Conservation (phyloP, 192 early-diverging fungal species). For the Entomortierella chlamydospora region DNA sequence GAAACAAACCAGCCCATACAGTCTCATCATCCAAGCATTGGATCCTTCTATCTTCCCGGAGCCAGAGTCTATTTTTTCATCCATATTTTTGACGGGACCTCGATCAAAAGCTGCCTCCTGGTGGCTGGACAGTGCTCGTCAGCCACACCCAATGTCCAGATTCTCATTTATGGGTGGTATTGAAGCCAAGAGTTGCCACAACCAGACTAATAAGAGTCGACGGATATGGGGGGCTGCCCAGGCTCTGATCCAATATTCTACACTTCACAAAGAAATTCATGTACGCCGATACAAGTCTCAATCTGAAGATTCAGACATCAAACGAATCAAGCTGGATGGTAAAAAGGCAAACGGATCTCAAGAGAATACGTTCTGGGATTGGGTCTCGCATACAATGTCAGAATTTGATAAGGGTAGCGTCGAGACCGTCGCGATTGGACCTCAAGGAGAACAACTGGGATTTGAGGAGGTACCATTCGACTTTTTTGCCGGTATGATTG, state of each 20-base stretch:
- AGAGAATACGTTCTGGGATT: slow-evolving; percentile 72
- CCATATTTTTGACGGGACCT: slow-evolving; percentile 43
- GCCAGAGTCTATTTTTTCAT: slow-evolving; percentile 54
- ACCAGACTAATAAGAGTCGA: not conserved
- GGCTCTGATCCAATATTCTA: slow-evolving; percentile 47
- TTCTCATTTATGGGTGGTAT: slow-evolving; percentile 77
- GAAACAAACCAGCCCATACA: slow-evolving; percentile 32
- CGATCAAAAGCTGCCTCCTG: slow-evolving; percentile 48
- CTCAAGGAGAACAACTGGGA: slow-evolving; percentile 22
- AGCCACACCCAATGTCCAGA: slow-evolving; percentile 58
- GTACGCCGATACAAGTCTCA: slow-evolving; percentile 17
- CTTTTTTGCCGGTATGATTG: slow-evolving; percentile 89
- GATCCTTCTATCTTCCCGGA: slow-evolving; percentile 45
- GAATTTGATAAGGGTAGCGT: slow-evolving; percentile 31
- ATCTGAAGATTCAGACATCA: slow-evolving; percentile 5
- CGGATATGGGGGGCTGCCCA: slow-evolving; percentile 11
- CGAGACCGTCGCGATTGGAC: slow-evolving; percentile 18
- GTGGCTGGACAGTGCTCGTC: slow-evolving; percentile 78
- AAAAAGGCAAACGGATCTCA: not conserved
- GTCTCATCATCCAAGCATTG: slow-evolving; percentile 32
- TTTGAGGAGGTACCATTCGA: slow-evolving; percentile 49
- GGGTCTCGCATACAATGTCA: slow-evolving; percentile 63
- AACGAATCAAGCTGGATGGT: slow-evolving; percentile 28
- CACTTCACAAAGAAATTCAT: slow-evolving; percentile 37
- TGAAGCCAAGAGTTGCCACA: slow-evolving; percentile 16